phyloP scores from a whole-genome alignment of 1,284 basidiomycete genomes.

The Ustilago tritici region DNA sequence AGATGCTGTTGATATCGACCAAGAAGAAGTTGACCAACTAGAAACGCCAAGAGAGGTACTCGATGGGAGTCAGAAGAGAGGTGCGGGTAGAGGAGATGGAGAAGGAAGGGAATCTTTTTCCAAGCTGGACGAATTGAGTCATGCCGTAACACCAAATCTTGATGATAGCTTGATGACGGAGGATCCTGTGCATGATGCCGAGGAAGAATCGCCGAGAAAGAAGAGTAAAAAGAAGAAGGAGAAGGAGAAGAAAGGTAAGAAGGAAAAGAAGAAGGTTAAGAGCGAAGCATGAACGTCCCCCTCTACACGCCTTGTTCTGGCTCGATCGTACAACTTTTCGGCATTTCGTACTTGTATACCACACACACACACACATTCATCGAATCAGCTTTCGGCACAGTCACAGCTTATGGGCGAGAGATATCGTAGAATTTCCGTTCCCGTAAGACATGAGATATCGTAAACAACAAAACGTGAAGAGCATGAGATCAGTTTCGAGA shows the following conservation, averaged over 20 bases:
- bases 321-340: neutral
- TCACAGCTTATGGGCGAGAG: neutral
- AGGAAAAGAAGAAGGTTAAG: slow-evolving; percentile 8
- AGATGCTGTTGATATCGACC: neutral
- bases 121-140: slow-evolving; percentile 5
- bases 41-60: neutral
- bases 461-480: neutral
- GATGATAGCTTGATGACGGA: neutral
- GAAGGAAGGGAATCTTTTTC: slow-evolving; percentile 16
- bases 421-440: neutral
- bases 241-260: slow-evolving; percentile 15
- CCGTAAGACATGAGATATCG: neutral
- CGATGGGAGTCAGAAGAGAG: neutral
- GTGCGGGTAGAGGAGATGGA: neutral
- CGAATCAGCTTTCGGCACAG: neutral
- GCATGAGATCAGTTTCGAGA: neutral
- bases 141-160: slow-evolving; percentile 14
- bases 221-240: slow-evolving; percentile 28
- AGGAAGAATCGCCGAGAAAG: slow-evolving; percentile 3
- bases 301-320: neutral
- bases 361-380: neutral
- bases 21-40: neutral
- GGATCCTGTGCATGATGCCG: neutral
- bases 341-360: slow-evolving; percentile 2
- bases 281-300: neutral